Percentiles rank a stretch among this genome's conserved stretches.
Conservation (phyloP, 805 yeast species). For the Metschnikowia hibisci region DNA sequence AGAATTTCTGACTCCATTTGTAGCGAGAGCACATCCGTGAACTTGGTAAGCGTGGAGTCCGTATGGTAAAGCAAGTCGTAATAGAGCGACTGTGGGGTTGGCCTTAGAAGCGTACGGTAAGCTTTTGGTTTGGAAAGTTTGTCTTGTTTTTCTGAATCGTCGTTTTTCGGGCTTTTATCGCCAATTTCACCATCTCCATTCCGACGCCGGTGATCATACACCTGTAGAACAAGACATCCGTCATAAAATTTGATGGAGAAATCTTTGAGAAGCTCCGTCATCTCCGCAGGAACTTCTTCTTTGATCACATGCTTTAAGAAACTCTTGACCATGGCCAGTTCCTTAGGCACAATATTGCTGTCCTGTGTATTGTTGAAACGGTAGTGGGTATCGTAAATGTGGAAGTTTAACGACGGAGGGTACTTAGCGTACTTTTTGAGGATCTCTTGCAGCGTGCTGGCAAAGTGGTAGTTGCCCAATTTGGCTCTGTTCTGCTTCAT, state of each 20-base stretch:
- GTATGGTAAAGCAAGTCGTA: conserved; percentile 83
- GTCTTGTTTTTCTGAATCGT: neutral
- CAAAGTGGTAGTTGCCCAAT: conserved; percentile 47
- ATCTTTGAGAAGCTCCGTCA: conserved; percentile 85
- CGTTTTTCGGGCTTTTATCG: neutral
- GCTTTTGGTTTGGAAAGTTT: conserved; percentile 54
- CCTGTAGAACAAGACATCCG: conserved; percentile 81
- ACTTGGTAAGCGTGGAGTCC: conserved; percentile 66
- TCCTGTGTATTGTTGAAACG: conserved; percentile 86
- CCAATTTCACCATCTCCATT: conserved; percentile 10
- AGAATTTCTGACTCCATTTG: conserved; percentile 87
- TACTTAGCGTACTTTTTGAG: conserved; percentile 70
- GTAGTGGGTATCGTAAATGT: conserved; percentile 87
- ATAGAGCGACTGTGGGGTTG: conserved; percentile 76
- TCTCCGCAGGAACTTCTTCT: conserved; percentile 83
- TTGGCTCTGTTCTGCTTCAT: conserved; percentile 21
- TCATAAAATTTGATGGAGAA: conserved; percentile 82
- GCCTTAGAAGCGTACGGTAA: conserved; percentile 72
- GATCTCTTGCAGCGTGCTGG: conserved; percentile 68
- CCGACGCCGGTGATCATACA: conserved; percentile 76
- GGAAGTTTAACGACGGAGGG: conserved; percentile 82
- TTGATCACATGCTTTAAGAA: conserved; percentile 75
- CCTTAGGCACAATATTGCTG: conserved; percentile 71
- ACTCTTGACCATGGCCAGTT: conserved; percentile 70
- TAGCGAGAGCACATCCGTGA: conserved; percentile 74